Base-by-base conservation (phyloP, 768 basidiomycete genomes). In the Tricholoma hemisulphureum region DNA sequence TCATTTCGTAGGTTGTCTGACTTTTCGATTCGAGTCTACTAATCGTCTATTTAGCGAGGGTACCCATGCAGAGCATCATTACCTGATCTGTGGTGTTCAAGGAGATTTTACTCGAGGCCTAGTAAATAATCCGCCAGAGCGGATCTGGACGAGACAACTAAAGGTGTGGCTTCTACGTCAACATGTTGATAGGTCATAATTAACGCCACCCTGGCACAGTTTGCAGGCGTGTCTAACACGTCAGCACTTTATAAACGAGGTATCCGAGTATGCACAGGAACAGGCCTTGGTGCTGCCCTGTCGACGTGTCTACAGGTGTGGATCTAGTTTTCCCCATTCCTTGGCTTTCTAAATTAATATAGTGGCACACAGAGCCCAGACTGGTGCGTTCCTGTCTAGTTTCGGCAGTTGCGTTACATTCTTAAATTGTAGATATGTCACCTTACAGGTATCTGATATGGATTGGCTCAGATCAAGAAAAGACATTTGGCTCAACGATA, bases 381-480 rank as follows among this genome's bases (percentile, higher is more conserved):
- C 58, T 83, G 81, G 80, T 80, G 59, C 73, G 74, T 48, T 43
- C 45, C 23, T 39, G 43, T 37, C n/a, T 37, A 0, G n/a, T 16
- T 16, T n/a, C 48, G 53, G 35, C 35, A n/a, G n/a, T 41, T 34
- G 11, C 11, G 13, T 7, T 20, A 10, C 20, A 1, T 20, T 41
- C 6, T 18, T 3, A 20, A 20, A 8, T 20, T 20, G 8, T 8
- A 20, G 10, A 29, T 57, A 31, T 53, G 59, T 51, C 32, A 24
- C 34, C 63, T 41, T 26, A 41, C 61, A 89, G 87, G 88, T 89
- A 84, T 68, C 77, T 91, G 37, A 89, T 91, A 61, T 91, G 89
- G 89, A 90, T 90, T 65, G 84, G 89, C 35, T 91, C 89, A 45
- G 87, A 91, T 68, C 90, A 92, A 69, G 89, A 89, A 68, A 89